Base-by-base conservation (phyloP, 2,329 filamentous ascomycete species). In the Aspergillus sp. region DNA sequence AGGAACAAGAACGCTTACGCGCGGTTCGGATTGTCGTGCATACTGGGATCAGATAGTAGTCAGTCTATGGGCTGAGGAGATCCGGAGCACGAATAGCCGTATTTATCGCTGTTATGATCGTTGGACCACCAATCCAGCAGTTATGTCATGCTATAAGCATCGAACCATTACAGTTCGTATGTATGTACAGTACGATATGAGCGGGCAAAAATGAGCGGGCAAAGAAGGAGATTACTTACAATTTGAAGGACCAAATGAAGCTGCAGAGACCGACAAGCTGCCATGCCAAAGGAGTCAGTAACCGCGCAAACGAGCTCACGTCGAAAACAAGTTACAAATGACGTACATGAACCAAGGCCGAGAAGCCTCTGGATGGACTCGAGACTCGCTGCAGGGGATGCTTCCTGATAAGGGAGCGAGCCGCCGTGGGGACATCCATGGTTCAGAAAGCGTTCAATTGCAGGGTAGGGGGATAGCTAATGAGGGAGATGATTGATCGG, bases 291-390 rank as follows among this genome's bases (percentile, higher is more conserved):
- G 11, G 53, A 26, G 55, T 71, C 58, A 68, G 66, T 22, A 64
- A 16, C 14, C 65, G 65, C 52, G 59, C 58, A 55, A 55, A 29
- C 58, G n/a, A 31, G 24, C 22, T 42, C 16, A 16, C 55, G 51
- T 5, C 12, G 55, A 50, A 29, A 12, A 49, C 36, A 42, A 60
- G 3, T 31, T 49, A 49, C 56, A 52, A 67, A 69, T 60, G 63
- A 79, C 78, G 71, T 81, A 80, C 78, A 72, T 81, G 78, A 49
- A 81, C 65, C 39, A 77, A 31, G 18, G 78, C 74, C 18, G 79
- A 81, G 39, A 78, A 49, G 3, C 75, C 73, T 54, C 74, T 68
- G 16, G 77, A 77, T 12, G 80, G 80, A 55, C 79, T 80, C 31
- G 68, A 52, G 14, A 80, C 64, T 55, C 75, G 65, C 62, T 81